A percentile compares a stretch with the other conserved stretches of the same genome.
Conservation (phyloP, 768 basidiomycete species). For the Coprinopsis cinerea region DNA sequence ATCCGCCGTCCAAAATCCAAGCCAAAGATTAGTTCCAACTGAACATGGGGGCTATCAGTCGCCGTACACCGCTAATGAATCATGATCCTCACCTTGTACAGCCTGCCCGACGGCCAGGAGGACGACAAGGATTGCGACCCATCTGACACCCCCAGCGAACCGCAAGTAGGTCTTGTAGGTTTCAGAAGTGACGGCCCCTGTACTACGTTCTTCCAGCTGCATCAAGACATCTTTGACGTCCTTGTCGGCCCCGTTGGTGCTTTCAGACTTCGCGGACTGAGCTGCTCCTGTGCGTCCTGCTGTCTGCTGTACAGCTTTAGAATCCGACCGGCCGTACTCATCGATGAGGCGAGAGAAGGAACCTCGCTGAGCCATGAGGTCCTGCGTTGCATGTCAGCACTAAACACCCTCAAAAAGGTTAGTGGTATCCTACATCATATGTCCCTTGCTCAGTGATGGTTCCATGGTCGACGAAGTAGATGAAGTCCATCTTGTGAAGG, state of each 20-base stretch:
- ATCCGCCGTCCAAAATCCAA: conserved; percentile 64
- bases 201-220: conserved; percentile 53
- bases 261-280: conserved; percentile 6
- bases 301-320: background rate
- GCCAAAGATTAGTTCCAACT: conserved; percentile 62
- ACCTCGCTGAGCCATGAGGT: conserved; percentile 34
- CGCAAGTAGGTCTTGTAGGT: conserved; percentile 45
- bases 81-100: conserved; percentile 35
- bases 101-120: conserved; percentile 44
- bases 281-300: conserved; percentile 5
- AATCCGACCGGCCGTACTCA: conserved; percentile 43
- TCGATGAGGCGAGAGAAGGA: conserved; percentile 49
- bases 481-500: conserved; percentile 45
- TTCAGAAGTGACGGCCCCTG: conserved; percentile 44
- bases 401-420: background rate
- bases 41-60: background rate
- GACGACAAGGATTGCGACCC: conserved; percentile 39
- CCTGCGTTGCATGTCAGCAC: conserved; percentile 21
- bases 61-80: background rate
- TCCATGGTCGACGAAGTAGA: conserved; percentile 49
- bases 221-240: conserved; percentile 29
- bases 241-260: conserved; percentile 14
- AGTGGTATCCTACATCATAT: conserved; percentile 28
- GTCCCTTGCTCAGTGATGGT: conserved; percentile 50
- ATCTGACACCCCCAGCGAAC: conserved; percentile 43